A percentile compares a stretch with the other conserved stretches of the same genome.
Conservation (phyloP, 2,329 filamentous ascomycete species). For the Scedosporium apiospermum region DNA sequence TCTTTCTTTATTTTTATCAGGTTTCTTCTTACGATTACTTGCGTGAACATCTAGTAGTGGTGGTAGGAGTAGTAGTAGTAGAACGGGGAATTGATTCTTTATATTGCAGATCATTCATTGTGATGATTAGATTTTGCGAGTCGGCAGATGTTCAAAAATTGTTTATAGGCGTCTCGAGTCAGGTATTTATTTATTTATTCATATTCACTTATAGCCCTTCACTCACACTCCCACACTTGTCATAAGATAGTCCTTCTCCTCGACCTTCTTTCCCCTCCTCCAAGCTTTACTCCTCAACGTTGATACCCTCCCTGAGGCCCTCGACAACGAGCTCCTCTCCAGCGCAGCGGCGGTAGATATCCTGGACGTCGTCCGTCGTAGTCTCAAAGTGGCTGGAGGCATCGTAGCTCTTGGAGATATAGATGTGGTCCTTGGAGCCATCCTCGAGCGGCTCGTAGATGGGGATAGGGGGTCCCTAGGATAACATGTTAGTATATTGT, state of each 20-base stretch:
- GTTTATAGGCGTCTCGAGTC: too few relatives aligned
- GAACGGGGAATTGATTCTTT: neutral
- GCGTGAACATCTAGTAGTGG: neutral
- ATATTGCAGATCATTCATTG: neutral
- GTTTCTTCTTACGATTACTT: neutral
- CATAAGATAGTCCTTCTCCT: neutral
- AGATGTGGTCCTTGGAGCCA: slow-evolving; percentile 82
- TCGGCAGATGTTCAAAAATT: too few relatives aligned
- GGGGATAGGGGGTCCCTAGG: slow-evolving; percentile 69
- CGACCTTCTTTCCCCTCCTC: neutral
- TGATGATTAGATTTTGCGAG: too few relatives aligned
- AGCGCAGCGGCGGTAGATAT: slow-evolving; percentile 78
- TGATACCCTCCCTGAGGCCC: slow-evolving; percentile 70
- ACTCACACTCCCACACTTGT: neutral
- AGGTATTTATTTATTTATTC: neutral
- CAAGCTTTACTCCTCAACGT: slow-evolving; percentile 49
- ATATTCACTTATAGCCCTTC: neutral
- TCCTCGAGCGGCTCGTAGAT: slow-evolving; percentile 84
- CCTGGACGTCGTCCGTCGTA: slow-evolving; percentile 78
- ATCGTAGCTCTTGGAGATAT: slow-evolving; percentile 98
- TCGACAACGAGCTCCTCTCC: slow-evolving; percentile 84
- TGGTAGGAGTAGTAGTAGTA: neutral
- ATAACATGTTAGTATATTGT: neutral
- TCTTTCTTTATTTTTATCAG: neutral
- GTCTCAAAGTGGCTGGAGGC: slow-evolving; percentile 98